These are phyloP conservation scores for Hydnomerulius pinastri DNA, from an alignment of 768 basidiomycete genomes.

Conservation along the genomic window DNA sequence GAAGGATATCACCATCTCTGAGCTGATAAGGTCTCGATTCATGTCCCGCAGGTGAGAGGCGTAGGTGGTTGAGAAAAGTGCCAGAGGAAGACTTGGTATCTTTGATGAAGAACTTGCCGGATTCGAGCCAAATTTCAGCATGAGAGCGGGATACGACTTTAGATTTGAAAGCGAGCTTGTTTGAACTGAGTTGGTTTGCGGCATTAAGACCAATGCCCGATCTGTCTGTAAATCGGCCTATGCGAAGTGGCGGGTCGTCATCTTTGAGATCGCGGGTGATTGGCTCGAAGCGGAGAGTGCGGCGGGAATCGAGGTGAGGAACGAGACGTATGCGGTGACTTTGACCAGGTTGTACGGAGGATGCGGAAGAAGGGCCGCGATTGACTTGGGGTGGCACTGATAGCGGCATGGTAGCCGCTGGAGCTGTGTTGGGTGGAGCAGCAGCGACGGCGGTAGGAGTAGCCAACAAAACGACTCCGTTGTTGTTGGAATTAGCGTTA, in stretches of 20 bases:
- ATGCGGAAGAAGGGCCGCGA: conserved; percentile 18
- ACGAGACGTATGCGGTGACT: conserved; percentile 88
- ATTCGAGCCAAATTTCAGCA: conserved; percentile 89
- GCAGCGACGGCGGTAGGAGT: conserved; percentile 15
- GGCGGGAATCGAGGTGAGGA: conserved; percentile 89
- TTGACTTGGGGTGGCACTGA: conserved; percentile 22
- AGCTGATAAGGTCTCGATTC: conserved; percentile 78
- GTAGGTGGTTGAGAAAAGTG: conserved; percentile 93
- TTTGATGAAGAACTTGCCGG: conserved; percentile 76
- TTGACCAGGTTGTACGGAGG: conserved; percentile 21
- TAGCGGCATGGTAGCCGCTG: conserved; percentile 18
- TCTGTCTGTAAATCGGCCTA: conserved; percentile 93
- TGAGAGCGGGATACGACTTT: conserved; percentile 95
- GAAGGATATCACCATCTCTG: conserved; percentile 92
- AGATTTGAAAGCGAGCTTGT: conserved; percentile 91
- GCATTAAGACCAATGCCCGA: conserved; percentile 66
- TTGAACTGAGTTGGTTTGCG: conserved; percentile 67
- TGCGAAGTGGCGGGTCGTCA: conserved; percentile 71
- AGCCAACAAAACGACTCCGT: conserved; percentile 16
- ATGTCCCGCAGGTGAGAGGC: conserved; percentile 80
- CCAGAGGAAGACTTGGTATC: conserved; percentile 91
- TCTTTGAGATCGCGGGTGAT: conserved; percentile 82
- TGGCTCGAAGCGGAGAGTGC: conserved; percentile 90
- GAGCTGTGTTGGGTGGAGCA: conserved; percentile 13
- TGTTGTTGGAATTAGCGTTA: conserved; percentile 21